Base-by-base conservation (phyloP, 108 stramenopile genomes). In the Aurantiochytrium sp. region DNA sequence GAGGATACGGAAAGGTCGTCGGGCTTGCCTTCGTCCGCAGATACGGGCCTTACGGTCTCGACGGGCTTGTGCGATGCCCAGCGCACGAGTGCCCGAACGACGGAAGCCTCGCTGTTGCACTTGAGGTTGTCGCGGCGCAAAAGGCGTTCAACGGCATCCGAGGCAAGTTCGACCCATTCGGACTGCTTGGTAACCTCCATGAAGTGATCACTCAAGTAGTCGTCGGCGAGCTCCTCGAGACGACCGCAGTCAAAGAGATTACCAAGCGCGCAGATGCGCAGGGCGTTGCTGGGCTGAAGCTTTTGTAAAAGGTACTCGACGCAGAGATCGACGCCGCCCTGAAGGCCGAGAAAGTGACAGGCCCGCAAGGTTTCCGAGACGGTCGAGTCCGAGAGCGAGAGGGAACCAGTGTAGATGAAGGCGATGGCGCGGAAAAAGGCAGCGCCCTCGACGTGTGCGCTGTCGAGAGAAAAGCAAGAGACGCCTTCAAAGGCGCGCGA, bases 91-190 rank as follows among this genome's bases (percentile, higher is more conserved):
- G 76, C 76, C 16, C 76, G 76, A 1, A 83, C 76, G 18, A 83
- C 76, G 6, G 76, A 83, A 35, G 76, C 76, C 51, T 83, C 76
- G 76, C 76, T 83, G 45, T 47, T 25, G 5, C 76, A 83, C 76
- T 83, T 83, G 76, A 83, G 76, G 76, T 83, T 83, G 51, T 83
- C 76, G 49, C 76, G 76, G 28, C 49, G 51, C 49, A 83, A 53
- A 2, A 83, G 51, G 51, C 76, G 76, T 0, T 83, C 49, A 12
- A 83, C 76, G 51, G 76, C 76, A 23, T 83, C 76, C n/a, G 49
- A 83, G n/a, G 6, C 76, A 35, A 83, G 76, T 45, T 83, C 76
- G 51, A 47, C 19, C 76, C 76, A 83, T 23, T 83, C 76, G 25
- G 51, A n/a, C 25, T 83, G 23, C 4, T 83, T 12, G 6, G 76